phyloP scores from a whole-genome alignment of 495 filamentous ascomycete genomes.

The Neurospora africana region DNA sequence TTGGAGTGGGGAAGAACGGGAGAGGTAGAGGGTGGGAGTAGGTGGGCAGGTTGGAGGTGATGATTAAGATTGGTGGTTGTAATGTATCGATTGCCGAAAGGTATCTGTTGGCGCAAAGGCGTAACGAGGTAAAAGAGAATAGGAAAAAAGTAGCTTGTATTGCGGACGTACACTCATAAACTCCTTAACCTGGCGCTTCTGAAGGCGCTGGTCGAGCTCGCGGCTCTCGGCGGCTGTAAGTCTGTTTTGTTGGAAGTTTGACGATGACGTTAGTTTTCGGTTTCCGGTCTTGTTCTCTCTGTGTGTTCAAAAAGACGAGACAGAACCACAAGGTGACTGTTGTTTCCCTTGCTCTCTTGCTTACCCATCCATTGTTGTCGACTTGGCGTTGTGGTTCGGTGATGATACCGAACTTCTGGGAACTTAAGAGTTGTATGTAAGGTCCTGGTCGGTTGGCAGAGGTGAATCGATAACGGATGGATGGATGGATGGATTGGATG shows the following conservation, averaged over 20 bases:
- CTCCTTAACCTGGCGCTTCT: constrained; percentile 95
- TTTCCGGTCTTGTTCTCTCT: neutral
- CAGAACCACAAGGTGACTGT: neutral
- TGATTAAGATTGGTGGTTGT: neutral
- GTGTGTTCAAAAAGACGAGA: too few relatives aligned
- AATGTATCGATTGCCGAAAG: neutral
- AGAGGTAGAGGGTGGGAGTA: neutral
- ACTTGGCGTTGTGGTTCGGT: neutral
- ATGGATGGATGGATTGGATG: neutral
- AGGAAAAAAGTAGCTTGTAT: neutral
- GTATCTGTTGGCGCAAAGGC: neutral
- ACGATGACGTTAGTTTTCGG: constrained; percentile 4
- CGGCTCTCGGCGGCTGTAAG: constrained; percentile 78
- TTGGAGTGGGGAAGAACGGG: neutral
- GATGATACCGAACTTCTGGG: neutral
- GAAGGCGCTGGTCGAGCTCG: constrained; percentile 84
- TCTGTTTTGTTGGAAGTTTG: constrained; percentile 12
- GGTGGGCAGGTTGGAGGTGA: too few relatives aligned
- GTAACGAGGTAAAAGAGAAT: neutral
- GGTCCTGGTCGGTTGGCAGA: neutral
- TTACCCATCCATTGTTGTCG: constrained; percentile 5
- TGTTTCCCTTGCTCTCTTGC: neutral
- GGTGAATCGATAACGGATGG: neutral
- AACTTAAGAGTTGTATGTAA: neutral
- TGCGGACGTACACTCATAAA: constrained; percentile 74